Evolutionary conservation across 768 basidiomycete species (phyloP).

Genomic region (Lactarius tabidus): DNA sequence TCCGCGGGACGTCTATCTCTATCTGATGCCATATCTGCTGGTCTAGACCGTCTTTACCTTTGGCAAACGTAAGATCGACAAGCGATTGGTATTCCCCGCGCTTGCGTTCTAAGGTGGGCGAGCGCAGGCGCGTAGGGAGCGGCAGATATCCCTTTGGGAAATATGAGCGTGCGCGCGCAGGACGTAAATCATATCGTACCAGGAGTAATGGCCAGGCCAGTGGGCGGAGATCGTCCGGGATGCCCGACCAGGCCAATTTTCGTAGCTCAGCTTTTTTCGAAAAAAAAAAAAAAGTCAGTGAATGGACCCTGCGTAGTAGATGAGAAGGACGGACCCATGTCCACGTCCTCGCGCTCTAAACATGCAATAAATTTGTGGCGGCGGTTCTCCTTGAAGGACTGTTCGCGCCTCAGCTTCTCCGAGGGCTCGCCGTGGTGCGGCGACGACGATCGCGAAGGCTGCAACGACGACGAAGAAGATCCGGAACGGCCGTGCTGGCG

Average conservation of each 20-base stretch:
- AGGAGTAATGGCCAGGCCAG: conserved; percentile 93
- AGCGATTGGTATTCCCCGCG: conserved; percentile 88
- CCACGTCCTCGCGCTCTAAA: conserved; percentile 69
- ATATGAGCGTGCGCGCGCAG: conserved; percentile 11
- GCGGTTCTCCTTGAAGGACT: conserved; percentile 73
- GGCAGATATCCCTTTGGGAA: conserved; percentile 82
- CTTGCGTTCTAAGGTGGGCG: conserved; percentile 79
- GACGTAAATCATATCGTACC: conserved; percentile 44
- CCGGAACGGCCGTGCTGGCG: conserved; percentile 3
- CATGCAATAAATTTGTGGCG: conserved; percentile 81
- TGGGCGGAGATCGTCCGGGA: conserved; percentile 81
- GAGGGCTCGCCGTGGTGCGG: conserved; percentile 13
- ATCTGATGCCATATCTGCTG: conserved; percentile 99
- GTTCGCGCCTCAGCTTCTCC: conserved; percentile 62
- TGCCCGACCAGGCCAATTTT: conserved; percentile 92
- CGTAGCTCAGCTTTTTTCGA: conserved; percentile 67
- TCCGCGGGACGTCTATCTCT: conserved; percentile 95
- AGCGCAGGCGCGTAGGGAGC: conserved; percentile 69
- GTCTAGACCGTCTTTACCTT: conserved; percentile 81
- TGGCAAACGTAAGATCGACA: conserved; percentile 84
- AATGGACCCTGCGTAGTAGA: not conserved
- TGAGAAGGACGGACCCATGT: conserved; percentile 54
- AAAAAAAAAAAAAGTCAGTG: not conserved
- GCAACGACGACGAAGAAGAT: conserved; percentile 7
- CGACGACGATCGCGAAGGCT: conserved; percentile 18